Evolutionary conservation across 2,329 filamentous ascomycete species (phyloP), one percentile per base, ranked within the genome.

Genomic region (Hymenoscyphus albidus): DNA sequence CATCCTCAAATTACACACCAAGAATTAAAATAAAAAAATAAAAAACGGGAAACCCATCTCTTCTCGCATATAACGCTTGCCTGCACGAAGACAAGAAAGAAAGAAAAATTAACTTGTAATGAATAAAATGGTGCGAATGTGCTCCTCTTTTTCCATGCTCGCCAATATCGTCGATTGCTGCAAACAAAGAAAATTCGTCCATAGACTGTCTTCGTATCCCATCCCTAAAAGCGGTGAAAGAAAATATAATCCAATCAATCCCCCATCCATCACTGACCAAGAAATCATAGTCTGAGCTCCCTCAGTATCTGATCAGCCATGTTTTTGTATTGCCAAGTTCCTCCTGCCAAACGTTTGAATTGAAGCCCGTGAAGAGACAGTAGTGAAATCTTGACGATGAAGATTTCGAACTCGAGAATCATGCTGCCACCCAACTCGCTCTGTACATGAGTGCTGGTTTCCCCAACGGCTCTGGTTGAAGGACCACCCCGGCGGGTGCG

Each of bases 271-370:
- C 39, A 16, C 12, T 38, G 22, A 22, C 58, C n/a, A 59, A 44
- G 44, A 48, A 58, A 58, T 69, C 62, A 97, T 68, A 98, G 83
- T 74, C 88, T 88, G 70, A 99, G 80, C 76, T 95, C 93, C 74
- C 90, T 87, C 71, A 99, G 81, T 73, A 99, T 97, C 72, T 93
- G 93, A 78, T 97, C 93, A 42, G 95, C 95, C 93, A 98, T 96
- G 74, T 92, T 94, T 81, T 97, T 97, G 80, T 96, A 99, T 77
- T 97, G 93, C 93, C 94, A 98, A 65, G 95, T 98, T 65, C 96
- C 94, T 42, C 95, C 94, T 64, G 91, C 87, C 70, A 98, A 89
- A 75, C 95, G 93, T 83, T 99, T 99, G 81, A 99, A 99, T 77
- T 98, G 95, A 67, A 99, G 93, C 59, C 95, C 95, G 74, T 99